These are phyloP conservation scores for Funneliformis caledonium DNA, from an alignment of 371 early-diverging fungal genomes.

Conservation along the genomic window DNA sequence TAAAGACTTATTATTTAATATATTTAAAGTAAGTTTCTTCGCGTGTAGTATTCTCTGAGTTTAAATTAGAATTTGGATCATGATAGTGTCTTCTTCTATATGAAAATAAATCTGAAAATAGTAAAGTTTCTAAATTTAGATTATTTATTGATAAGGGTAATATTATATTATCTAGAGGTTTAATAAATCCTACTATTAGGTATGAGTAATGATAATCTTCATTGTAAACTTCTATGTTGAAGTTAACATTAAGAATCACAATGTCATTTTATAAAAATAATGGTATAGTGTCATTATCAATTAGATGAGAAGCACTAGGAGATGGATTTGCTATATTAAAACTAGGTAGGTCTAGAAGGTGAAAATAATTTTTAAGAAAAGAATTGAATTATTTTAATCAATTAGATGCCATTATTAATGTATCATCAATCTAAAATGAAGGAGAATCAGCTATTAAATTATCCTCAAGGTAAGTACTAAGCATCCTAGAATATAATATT, in stretches of 20 bases:
- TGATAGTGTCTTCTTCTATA: background rate
- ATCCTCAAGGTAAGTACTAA: too few species aligned
- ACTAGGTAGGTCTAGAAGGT: too few species aligned
- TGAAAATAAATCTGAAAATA: slow-evolving; percentile 27
- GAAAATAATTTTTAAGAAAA: too few species aligned
- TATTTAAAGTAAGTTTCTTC: slow-evolving; percentile 9
- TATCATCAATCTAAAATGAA: too few species aligned
- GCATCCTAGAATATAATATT: too few species aligned
- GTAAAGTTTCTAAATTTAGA: background rate
- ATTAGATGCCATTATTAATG: too few species aligned
- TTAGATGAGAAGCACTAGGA: too few species aligned
- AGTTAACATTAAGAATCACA: background rate
- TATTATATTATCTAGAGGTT: background rate
- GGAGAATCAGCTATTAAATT: too few species aligned
- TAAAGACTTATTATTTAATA: background rate
- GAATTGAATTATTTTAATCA: too few species aligned
- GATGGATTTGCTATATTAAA: too few species aligned
- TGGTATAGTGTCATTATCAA: too few species aligned
- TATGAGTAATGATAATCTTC: slow-evolving; percentile 2
- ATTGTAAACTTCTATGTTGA: slow-evolving; percentile 4
- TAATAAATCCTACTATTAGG: background rate
- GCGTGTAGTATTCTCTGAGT: background rate
- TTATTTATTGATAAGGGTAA: background rate
- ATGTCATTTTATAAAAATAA: background rate
- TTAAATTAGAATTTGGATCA: background rate